Evolutionary conservation across 768 basidiomycete species (phyloP), one percentile per base, ranked within the genome.

Genomic region (Myochromella boudieri): DNA sequence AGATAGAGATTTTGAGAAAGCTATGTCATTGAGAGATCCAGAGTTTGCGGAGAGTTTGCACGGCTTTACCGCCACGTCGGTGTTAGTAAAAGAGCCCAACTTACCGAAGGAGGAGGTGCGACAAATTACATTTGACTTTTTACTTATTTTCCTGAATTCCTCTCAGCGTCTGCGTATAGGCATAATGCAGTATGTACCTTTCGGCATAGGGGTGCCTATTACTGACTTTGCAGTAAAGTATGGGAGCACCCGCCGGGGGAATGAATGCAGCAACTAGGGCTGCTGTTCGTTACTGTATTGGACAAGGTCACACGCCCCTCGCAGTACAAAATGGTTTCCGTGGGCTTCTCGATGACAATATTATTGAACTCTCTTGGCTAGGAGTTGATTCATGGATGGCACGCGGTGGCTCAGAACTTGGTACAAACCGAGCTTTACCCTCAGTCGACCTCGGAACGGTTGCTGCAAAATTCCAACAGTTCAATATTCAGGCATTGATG

Each of bases 241-340:
- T 94, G 60, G 95, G 97, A 41, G 97, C 97, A 1, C 95, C 97
- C 4, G 97, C 97, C 2, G 95, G 95, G 37, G 97, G 97, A 7
- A 97, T 98, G 92, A 98, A 98, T 62, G 95, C 97, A 1, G 97
- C 95, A 0, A 97, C 93, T 1, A 88, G 95, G 32, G 87, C 94
- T 21, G 93, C 91, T 5, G 93, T 90, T 17, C 86, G 97, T 9
- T 97, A 93, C 70, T 97, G 94, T 64, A 70, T 93, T 53, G 81
- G 83, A 44, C 90, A 93, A 63, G 95, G 97, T 5, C 97, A 99
- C 64, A 87, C 77, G 20, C 87, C 95, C n/a, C 74, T 97, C 31
- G 92, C 85, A 0, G 81, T 99, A 48, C 85, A 95, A 71, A 99
- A 97, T 61, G 95, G 97, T 12, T 98, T 98, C 78, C 84, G 84